Conservation (phyloP, 2,329 filamentous ascomycete species). For the Lasiodiplodia sp. region DNA sequence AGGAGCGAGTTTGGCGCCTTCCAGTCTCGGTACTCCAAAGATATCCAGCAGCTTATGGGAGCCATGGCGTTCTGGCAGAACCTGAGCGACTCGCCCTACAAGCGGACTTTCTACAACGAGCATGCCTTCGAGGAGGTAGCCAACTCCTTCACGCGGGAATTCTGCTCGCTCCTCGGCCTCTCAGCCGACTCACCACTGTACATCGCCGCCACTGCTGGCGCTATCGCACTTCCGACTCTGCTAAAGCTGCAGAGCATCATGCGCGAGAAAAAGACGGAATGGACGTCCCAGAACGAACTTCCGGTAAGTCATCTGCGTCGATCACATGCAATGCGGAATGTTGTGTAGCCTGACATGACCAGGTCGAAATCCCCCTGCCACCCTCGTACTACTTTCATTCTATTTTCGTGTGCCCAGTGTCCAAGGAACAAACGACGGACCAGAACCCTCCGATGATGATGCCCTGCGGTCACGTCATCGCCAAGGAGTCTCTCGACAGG, state of each 20-base stretch:
- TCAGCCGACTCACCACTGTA: slow-evolving; percentile 93
- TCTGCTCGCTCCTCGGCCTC: slow-evolving; percentile 88
- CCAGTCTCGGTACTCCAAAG: slow-evolving; percentile 73
- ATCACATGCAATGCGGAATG: not conserved
- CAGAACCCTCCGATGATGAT: slow-evolving; percentile 96
- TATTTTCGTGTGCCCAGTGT: slow-evolving; percentile 97
- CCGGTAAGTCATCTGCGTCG: slow-evolving; percentile 67
- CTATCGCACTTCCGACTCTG: slow-evolving; percentile 87
- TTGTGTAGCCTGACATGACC: slow-evolving; percentile 42
- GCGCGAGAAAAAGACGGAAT: slow-evolving; percentile 88
- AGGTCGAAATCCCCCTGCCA: slow-evolving; percentile 71
- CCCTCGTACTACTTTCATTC: slow-evolving; percentile 80
- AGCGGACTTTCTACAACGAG: slow-evolving; percentile 75
- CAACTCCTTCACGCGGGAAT: slow-evolving; percentile 89
- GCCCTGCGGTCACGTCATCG: slow-evolving; percentile 93
- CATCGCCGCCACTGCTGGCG: slow-evolving; percentile 88
- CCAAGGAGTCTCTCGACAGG: slow-evolving; percentile 79
- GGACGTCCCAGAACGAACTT: slow-evolving; percentile 90
- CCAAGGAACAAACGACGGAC: slow-evolving; percentile 94
- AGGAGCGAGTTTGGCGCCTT: slow-evolving; percentile 77
- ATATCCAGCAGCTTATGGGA: slow-evolving; percentile 81
- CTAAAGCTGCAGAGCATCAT: slow-evolving; percentile 89
- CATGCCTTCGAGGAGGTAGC: slow-evolving; percentile 83
- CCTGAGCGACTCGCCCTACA: slow-evolving; percentile 78
- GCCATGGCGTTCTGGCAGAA: slow-evolving; percentile 83